These are phyloP conservation scores for Pseudogymnoascus sp. DNA, from an alignment of 2,329 filamentous ascomycete species.

Conservation along the genomic window DNA sequence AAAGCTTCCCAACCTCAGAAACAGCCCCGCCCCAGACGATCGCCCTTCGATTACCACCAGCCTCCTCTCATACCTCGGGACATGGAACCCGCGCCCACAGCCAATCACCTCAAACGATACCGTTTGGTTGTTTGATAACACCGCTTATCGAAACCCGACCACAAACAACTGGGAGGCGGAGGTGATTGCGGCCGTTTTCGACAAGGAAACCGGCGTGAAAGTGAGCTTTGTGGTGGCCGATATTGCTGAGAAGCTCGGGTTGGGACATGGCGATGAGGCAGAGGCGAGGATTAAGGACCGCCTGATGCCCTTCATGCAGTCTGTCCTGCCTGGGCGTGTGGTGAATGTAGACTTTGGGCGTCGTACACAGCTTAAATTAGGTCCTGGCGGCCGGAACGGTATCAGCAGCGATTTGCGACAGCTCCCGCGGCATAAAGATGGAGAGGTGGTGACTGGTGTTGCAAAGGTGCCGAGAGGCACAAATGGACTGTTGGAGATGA, in stretches of 20 bases:
- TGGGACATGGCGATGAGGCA: slow-evolving; percentile 51
- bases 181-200: slow-evolving; percentile 76
- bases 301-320: slow-evolving; percentile 70
- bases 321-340: slow-evolving; percentile 62
- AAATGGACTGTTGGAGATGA: slow-evolving; percentile 53
- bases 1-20: slow-evolving; percentile 35
- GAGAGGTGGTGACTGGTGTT: slow-evolving; percentile 38
- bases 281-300: slow-evolving; percentile 57
- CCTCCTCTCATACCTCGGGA: slow-evolving; percentile 44
- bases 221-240: slow-evolving; percentile 62
- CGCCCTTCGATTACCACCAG: slow-evolving; percentile 24
- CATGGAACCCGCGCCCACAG: slow-evolving; percentile 50
- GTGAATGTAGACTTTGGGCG: slow-evolving; percentile 55
- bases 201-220: slow-evolving; percentile 59
- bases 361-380: slow-evolving; percentile 45
- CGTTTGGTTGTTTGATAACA: slow-evolving; percentile 89
- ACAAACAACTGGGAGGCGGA: slow-evolving; percentile 66
- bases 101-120: slow-evolving; percentile 55
- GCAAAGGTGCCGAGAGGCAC: slow-evolving; percentile 46
- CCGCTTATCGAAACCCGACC: slow-evolving; percentile 56
- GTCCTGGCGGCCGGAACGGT: slow-evolving; percentile 65
- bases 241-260: slow-evolving; percentile 61
- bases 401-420: slow-evolving; percentile 58
- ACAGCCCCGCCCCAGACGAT: slow-evolving; percentile 21
- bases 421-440: slow-evolving; percentile 42